Base-by-base conservation (phyloP, 1,284 basidiomycete genomes). In the Microbotryum lychnidis-dioicae region DNA sequence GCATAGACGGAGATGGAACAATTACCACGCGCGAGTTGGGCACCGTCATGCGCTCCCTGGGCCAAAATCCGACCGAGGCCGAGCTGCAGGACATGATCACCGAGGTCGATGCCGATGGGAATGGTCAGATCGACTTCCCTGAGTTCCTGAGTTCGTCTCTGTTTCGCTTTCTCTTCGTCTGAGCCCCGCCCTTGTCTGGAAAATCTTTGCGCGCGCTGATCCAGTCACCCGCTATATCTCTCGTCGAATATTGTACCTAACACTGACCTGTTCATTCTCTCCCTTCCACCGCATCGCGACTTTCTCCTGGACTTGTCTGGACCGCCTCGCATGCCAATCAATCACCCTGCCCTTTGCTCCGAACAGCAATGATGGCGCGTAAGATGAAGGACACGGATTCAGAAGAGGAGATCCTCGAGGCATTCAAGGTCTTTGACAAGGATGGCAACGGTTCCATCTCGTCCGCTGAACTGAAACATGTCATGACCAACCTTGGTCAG, bases 51-150 rank as follows among this genome's bases (percentile, higher is more conserved):
- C 87, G 92, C 65, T 93, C 91, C 51, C 82, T 97, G 21, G 93
- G 93, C 23, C 92, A 96, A 79, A 97, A 94, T 79, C 92, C 92
- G 2, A 94, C 91, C 58, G 91, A 97, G 75, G 88, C 88, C 5
- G 92, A 97, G 79, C 82, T 97, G 54, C 87, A 91, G 76, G 91
- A 94, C 80, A 96, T 96, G 90, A 92, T 93, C 81, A 91, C 89
- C 79, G 89, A 92, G 78, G 89, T 91, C 64, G 87, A 88, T 72
- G 81, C 82, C 25, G 82, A 84, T 71, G 81, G 81, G 62, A 83
- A 83, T 76, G 92, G 91, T 66, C 90, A 89, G 67, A 96, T 97
- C 77, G 93, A 97, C 78, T 97, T 97, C 77, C 86, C 88, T 66
- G 91, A 93, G 74, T 68, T 68, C 65, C 61, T 70, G 54, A 63